Conservation (phyloP, 192 early-diverging fungal species). For the Fimicolochytrium jonesii region DNA sequence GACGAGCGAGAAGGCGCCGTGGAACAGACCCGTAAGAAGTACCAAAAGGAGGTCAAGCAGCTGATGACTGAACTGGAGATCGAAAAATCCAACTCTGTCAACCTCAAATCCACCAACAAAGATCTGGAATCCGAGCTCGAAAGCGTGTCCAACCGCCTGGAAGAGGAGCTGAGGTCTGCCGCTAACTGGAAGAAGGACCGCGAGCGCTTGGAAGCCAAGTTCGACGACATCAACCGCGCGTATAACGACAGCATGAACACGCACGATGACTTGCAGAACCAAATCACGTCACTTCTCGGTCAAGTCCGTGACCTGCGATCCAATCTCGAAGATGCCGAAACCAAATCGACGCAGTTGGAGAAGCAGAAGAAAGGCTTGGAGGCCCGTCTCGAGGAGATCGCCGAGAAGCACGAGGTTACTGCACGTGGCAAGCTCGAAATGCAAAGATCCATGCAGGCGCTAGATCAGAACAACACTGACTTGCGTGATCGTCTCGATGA, state of each 20-base stretch:
- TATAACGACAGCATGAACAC: conserved; percentile 57
- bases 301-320: conserved; percentile 59
- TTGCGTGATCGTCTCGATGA: conserved; percentile 73
- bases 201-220: conserved; percentile 66
- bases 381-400: conserved; percentile 67
- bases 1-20: conserved; percentile 70
- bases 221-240: conserved; percentile 64
- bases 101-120: conserved; percentile 68
- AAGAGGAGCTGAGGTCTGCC: conserved; percentile 64
- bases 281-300: conserved; percentile 45
- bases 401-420: conserved; percentile 62
- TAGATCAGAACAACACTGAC: conserved; percentile 71
- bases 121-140: conserved; percentile 66
- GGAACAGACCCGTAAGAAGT: conserved; percentile 73
- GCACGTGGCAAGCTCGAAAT: conserved; percentile 66
- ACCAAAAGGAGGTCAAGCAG: conserved; percentile 79
- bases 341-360: conserved; percentile 60
- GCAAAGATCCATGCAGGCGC: conserved; percentile 58
- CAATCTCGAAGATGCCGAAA: conserved; percentile 65
- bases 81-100: conserved; percentile 53
- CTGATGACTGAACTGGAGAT: conserved; percentile 75
- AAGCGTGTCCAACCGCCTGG: conserved; percentile 51
- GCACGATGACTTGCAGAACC: conserved; percentile 61
- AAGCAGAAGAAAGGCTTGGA: conserved; percentile 71
- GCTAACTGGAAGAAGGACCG: conserved; percentile 74